These are phyloP conservation scores for Flaveria bidentis DNA, from an alignment of 129 eudicot species.

Conservation along the genomic window DNA sequence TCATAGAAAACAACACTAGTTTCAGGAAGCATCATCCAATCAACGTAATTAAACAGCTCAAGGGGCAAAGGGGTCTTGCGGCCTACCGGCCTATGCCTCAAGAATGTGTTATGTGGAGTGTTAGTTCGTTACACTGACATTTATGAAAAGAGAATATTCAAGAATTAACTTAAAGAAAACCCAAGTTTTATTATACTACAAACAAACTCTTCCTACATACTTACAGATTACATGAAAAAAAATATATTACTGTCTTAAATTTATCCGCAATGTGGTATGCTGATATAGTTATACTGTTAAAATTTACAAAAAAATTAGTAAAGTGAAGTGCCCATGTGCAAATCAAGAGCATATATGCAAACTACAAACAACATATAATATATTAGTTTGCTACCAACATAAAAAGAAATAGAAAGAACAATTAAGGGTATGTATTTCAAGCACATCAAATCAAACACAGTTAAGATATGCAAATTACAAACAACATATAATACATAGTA, in stretches of 20 bases:
- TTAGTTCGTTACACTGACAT: neutral
- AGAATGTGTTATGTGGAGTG: neutral
- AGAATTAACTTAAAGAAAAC: neutral
- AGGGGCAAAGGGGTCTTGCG: neutral
- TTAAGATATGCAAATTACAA: neutral
- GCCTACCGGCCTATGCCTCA: neutral
- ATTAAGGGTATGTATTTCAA: no score
- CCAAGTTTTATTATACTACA: neutral
- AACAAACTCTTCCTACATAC: neutral
- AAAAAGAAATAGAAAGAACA: neutral
- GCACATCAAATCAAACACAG: no score
- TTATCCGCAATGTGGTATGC: neutral
- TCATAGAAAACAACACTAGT: neutral
- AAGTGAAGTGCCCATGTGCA: neutral
- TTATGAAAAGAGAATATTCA: neutral
- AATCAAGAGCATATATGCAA: neutral
- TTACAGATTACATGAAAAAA: neutral
- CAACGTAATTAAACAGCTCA: neutral
- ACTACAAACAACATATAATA: neutral
- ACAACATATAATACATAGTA: neutral
- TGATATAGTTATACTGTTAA: neutral
- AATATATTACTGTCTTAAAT: neutral
- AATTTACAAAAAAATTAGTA: neutral
- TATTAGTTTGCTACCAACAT: neutral
- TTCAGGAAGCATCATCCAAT: neutral